Evolutionary conservation across 2,329 filamentous ascomycete species (phyloP), one percentile per base, ranked within the genome.

Genomic region (Claviceps capensis): DNA sequence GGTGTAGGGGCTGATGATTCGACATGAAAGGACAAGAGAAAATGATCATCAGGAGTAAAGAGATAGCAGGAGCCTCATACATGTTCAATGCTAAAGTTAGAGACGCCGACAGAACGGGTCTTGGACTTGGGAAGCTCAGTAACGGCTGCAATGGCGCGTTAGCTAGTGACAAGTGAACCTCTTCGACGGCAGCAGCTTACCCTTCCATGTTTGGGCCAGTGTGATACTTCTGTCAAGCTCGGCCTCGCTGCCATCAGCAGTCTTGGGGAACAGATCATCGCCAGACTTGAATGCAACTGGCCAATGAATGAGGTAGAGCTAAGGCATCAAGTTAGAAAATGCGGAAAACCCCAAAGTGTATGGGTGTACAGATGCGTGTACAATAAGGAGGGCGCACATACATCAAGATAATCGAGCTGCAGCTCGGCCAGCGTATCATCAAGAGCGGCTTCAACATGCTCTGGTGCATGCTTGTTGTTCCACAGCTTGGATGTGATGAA

Each of bases 401-500:
- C 70, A 59, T 81, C 79, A 42, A 82, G 69, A 61, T 82, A 82
- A 51, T 79, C 76, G 3, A 75, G 70, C 48, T 72, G 70, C 53
- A 82, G 70, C 60, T 76, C 74, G 59, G 74, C 70, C 46, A 83
- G 68, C 2, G 76, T 78, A 47, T 76, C 73, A 55, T 78, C 70
- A 11, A 81, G 69, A 5, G 77, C 79, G 51, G 72, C 69, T 56
- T 74, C 72, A 45, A 82, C 79, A 49, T 76, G 68, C 59, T 78
- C 74, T 60, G 83, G 79, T 65, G 75, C 78, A 60, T 82, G 78
- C 69, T 61, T 63, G 59, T 82, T 82, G 59, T 74, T 75, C 72
- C 72, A 75, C 34, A 86, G 74, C 73, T 87, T 87, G 58, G 81
- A 83, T 52, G 83, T 86, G 59, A 81, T 69, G 69, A 77, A 81